Percentiles rank a stretch among this genome's conserved stretches.
phyloP scores from a whole-genome alignment of 1,139 yeast species.

The Blastobotrys petasosporus region DNA sequence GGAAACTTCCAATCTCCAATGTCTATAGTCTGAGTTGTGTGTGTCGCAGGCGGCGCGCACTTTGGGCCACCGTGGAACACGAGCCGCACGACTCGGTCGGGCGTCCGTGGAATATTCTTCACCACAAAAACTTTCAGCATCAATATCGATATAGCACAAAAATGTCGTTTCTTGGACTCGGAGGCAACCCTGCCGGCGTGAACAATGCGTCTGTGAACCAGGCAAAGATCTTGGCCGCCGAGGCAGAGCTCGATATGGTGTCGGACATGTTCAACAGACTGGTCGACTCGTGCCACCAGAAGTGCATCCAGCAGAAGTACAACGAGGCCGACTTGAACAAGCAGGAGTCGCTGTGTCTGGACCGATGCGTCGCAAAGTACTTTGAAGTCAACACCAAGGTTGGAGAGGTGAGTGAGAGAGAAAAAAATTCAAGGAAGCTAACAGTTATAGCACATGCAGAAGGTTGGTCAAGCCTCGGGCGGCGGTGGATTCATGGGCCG shows the following conservation, averaged over 20 bases:
- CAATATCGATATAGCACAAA: neutral
- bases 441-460: slow-evolving; percentile 30
- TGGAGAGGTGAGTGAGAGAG: slow-evolving; percentile 52
- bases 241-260: slow-evolving; percentile 87
- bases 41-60: too few species aligned
- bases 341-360: slow-evolving; percentile 85
- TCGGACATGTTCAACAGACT: slow-evolving; percentile 93
- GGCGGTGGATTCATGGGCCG: slow-evolving; percentile 8
- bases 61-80: too few species aligned
- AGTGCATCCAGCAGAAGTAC: slow-evolving; percentile 71
- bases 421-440: slow-evolving; percentile 7
- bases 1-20: too few species aligned
- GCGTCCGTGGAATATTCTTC: too few species aligned
- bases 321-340: slow-evolving; percentile 72
- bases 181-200: slow-evolving; percentile 42
- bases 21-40: too few species aligned
- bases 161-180: slow-evolving; percentile 81
- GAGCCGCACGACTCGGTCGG: too few species aligned
- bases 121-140: too few species aligned
- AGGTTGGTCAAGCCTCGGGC: slow-evolving; percentile 22
- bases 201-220: slow-evolving; percentile 34
- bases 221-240: slow-evolving; percentile 61
- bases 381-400: slow-evolving; percentile 95
- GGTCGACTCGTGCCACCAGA: slow-evolving; percentile 78
- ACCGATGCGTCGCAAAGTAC: slow-evolving; percentile 95